Evolutionary conservation across 2,329 filamentous ascomycete genomes (phyloP).

Genomic region (Colletotrichum eleusines): DNA sequence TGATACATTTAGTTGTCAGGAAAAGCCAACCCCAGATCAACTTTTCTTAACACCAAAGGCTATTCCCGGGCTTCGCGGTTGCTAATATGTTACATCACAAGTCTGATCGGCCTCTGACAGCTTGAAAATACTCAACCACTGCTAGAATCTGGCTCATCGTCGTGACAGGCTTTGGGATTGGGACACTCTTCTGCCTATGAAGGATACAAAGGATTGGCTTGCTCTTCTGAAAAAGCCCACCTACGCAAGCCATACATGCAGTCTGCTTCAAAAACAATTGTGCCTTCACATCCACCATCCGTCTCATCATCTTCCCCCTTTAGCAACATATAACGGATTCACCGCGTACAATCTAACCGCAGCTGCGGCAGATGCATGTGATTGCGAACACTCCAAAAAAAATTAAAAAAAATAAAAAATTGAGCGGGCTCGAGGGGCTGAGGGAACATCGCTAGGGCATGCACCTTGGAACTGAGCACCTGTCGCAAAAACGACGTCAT

Average conservation of each 20-base stretch:
- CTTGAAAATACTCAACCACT: neutral
- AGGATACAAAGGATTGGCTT: too few species aligned
- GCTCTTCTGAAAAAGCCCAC: neutral
- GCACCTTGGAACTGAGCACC: neutral
- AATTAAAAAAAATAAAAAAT: too few species aligned
- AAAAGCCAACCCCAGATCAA: conserved; percentile 5
- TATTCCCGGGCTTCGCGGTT: conserved; percentile 3
- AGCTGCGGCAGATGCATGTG: neutral
- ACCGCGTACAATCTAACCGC: neutral
- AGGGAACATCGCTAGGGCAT: neutral
- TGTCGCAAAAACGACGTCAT: too few species aligned
- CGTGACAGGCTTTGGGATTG: neutral
- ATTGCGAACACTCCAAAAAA: neutral
- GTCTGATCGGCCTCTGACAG: neutral
- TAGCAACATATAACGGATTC: neutral
- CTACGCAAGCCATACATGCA: neutral
- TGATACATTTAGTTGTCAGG: neutral
- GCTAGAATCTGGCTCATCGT: neutral
- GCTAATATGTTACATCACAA: conserved; percentile 20
- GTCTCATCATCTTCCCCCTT: neutral
- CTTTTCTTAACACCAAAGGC: conserved; percentile 2
- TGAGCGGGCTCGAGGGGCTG: neutral
- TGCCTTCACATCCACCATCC: neutral
- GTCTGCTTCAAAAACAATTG: neutral
- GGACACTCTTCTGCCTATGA: neutral